Percentiles rank a stretch among this genome's conserved stretches.
Conservation (phyloP, 2,329 filamentous ascomycete species). For the Penicillium nordicum region DNA sequence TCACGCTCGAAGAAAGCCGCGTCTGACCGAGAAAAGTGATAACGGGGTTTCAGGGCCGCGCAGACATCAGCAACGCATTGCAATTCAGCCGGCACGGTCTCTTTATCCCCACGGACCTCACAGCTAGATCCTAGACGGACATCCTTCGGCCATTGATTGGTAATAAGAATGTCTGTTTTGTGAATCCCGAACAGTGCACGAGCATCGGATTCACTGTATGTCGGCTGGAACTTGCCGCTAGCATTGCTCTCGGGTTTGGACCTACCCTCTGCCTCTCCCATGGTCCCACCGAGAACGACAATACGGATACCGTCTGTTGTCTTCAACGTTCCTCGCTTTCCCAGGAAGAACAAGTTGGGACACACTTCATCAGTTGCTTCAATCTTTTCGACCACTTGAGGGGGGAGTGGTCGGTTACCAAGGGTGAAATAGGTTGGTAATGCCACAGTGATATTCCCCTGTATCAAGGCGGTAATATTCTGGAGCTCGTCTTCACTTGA, state of each 20-base stretch:
- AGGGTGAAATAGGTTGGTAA: conserved; percentile 89
- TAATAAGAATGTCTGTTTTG: conserved; percentile 80
- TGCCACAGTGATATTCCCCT: conserved; percentile 69
- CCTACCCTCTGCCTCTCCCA: conserved; percentile 34
- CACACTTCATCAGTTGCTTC: conserved; percentile 72
- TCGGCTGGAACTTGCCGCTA: conserved; percentile 68
- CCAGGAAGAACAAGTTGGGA: conserved; percentile 85
- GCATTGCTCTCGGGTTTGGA: conserved; percentile 39
- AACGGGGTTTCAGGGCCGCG: conserved; percentile 76
- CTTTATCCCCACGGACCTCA: conserved; percentile 51
- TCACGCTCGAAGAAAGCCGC: conserved; percentile 83
- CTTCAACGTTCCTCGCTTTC: conserved; percentile 81
- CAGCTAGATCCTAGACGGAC: conserved; percentile 62
- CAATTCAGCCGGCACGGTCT: conserved; percentile 53
- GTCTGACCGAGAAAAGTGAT: conserved; percentile 75
- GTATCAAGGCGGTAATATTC: conserved; percentile 62
- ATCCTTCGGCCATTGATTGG: conserved; percentile 75
- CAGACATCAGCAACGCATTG: conserved; percentile 75
- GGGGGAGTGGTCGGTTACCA: conserved; percentile 68
- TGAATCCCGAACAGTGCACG: conserved; percentile 72
- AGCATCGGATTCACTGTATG: conserved; percentile 73
- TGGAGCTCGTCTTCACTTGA: conserved; percentile 51
- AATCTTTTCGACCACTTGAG: conserved; percentile 67
- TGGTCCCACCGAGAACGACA: conserved; percentile 74
- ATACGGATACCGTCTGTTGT: conserved; percentile 87